Evolutionary conservation across 805 yeast genomes (phyloP).

Genomic region (Huiozyma sinensis): DNA sequence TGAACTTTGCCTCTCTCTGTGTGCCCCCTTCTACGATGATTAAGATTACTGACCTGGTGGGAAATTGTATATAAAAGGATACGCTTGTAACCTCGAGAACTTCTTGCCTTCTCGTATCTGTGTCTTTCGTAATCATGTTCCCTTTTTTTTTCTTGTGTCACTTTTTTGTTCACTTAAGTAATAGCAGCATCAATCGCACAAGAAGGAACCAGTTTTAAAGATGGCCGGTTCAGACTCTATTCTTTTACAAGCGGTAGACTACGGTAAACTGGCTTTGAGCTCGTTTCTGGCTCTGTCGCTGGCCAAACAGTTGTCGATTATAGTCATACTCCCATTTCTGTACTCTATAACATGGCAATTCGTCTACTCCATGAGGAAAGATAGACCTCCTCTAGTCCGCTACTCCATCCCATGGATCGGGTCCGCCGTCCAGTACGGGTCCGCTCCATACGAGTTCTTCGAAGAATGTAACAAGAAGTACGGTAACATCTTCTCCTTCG

Average conservation of each 20-base stretch:
- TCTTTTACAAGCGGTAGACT: background rate
- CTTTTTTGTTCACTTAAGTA: background rate
- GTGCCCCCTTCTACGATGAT: too few relatives aligned
- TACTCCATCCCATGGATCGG: slow-evolving; percentile 96
- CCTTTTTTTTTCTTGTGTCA: too few relatives aligned
- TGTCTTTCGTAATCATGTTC: background rate
- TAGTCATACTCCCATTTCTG: slow-evolving; percentile 42
- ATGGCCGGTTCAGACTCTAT: background rate
- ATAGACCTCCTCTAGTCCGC: slow-evolving; percentile 82
- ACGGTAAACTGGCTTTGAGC: background rate
- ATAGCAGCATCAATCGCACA: background rate
- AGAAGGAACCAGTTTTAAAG: background rate
- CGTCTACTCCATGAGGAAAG: slow-evolving; percentile 58
- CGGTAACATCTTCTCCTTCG: slow-evolving; percentile 89
- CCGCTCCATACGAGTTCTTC: slow-evolving; percentile 88
- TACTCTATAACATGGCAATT: slow-evolving; percentile 60
- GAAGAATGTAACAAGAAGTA: slow-evolving; percentile 64
- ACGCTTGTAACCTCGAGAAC: too few relatives aligned
- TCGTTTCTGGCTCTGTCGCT: slow-evolving; percentile 27
- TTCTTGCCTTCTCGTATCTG: background rate
- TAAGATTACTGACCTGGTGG: background rate
- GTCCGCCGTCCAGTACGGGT: slow-evolving; percentile 79
- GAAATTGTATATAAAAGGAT: background rate
- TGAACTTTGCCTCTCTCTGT: too few relatives aligned
- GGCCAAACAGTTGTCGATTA: slow-evolving; percentile 29